Evolutionary conservation across 2,329 filamentous ascomycete genomes (phyloP), one percentile per base, ranked within the genome.

Genomic region (Fusarium coicis): DNA sequence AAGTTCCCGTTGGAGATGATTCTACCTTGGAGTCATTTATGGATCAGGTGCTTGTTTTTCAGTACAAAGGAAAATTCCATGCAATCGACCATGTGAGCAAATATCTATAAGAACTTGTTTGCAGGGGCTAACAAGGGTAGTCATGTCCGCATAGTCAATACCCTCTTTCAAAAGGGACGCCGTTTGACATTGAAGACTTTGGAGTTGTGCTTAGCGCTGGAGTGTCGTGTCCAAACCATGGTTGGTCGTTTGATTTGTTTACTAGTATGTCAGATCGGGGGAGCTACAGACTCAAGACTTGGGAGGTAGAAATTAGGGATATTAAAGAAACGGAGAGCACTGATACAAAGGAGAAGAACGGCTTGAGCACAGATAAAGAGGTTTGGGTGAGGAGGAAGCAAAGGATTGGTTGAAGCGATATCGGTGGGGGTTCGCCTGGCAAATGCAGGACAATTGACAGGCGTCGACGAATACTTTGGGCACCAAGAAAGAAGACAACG

Each of bases 151-250:
- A 93, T 74, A 89, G 88, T 3, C 87, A 90, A 0, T 93, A 88
- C 64, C 91, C 92, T 0, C 84, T 93, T 4, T 92, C 90, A 0
- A 85, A 88, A 47, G 91, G 89, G 0, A 87, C 81, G 0, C 84
- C 90, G 0, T 93, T 93, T 65, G 92, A 93, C 60, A 93, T 93
- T 74, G 92, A 93, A 73, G 92, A 93, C 68, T 93, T 93, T 77
- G 91, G 92, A 0, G 82, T 92, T 5, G 84, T 87, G 9, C 79
- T 92, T 11, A 91, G 89, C 61, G 86, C 89, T 0, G 92, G 91
- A 0, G 81, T 93, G 7, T 87, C 85, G 0, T 93, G 92, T 78
- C 90, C 91, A 0, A 92, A 92, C 70, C 91, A 93, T 69, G 88
- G 85, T 9, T 93, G 92, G 92, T 91, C 90, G 0, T 93, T 93